Evolutionary conservation across 345 rosid species (phyloP).

Genomic region (Moricandia moricandioides): DNA sequence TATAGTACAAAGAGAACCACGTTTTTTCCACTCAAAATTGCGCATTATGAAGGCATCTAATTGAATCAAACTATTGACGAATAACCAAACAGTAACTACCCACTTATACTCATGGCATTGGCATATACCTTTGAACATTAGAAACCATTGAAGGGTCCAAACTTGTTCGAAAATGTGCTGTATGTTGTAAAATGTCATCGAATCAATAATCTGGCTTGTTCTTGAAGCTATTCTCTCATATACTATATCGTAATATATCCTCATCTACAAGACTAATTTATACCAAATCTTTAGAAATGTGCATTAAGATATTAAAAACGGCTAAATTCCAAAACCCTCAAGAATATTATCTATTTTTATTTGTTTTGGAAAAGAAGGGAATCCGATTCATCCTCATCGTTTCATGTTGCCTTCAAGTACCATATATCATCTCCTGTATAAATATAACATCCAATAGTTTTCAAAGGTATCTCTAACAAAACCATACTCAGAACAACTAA

Average conservation of each 20-base stretch:
- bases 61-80: background rate
- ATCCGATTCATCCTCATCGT: slow-evolving; percentile 28
- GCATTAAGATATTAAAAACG: slow-evolving; percentile 7
- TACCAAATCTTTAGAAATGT: slow-evolving; percentile 11
- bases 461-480: slow-evolving; percentile 9
- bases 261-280: slow-evolving; percentile 6
- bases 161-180: background rate
- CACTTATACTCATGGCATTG: background rate
- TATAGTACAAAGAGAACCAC: background rate
- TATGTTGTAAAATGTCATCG: background rate
- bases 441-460: background rate
- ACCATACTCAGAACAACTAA: slow-evolving; percentile 1
- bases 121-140: slow-evolving; percentile 16
- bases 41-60: slow-evolving; percentile 17
- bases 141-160: background rate
- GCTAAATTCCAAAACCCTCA: background rate
- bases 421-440: slow-evolving; percentile 6
- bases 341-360: background rate
- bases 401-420: background rate
- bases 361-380: slow-evolving; percentile 10
- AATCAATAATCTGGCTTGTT: slow-evolving; percentile 17
- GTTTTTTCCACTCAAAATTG: background rate
- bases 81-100: slow-evolving; percentile 14
- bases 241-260: slow-evolving; percentile 17
- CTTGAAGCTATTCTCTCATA: slow-evolving; percentile 23